Conservation (phyloP, 2,329 filamentous ascomycete species). For the Monosporascus sp. region DNA sequence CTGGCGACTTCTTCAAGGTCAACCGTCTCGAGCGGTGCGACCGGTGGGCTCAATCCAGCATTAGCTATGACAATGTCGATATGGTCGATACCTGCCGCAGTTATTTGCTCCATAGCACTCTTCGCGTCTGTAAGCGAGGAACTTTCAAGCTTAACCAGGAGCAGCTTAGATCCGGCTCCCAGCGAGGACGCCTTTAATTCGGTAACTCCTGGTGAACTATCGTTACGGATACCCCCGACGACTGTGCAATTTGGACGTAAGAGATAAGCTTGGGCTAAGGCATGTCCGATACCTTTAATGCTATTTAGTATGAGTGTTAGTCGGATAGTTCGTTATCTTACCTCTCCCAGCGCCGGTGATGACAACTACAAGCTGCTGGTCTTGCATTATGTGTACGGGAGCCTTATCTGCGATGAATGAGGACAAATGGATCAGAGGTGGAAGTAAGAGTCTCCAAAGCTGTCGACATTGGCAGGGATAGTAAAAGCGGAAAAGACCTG, state of each 20-base stretch:
- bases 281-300: slow-evolving; percentile 28
- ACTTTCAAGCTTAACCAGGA: slow-evolving; percentile 27
- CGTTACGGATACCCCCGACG: slow-evolving; percentile 32
- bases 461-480: too few species aligned
- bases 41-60: slow-evolving; percentile 22
- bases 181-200: slow-evolving; percentile 18
- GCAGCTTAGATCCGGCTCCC: slow-evolving; percentile 16
- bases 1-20: slow-evolving; percentile 18
- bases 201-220: slow-evolving; percentile 13
- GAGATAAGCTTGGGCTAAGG: slow-evolving; percentile 26
- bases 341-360: slow-evolving; percentile 8
- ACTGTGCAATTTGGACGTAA: slow-evolving; percentile 29
- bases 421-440: too few species aligned
- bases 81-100: slow-evolving; percentile 18
- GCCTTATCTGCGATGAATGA: neutral
- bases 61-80: slow-evolving; percentile 33
- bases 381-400: neutral
- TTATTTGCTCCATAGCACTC: slow-evolving; percentile 19
- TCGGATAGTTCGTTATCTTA: neutral
- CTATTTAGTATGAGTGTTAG: neutral
- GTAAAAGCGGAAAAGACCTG: too few species aligned
- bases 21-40: slow-evolving; percentile 23
- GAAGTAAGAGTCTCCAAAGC: too few species aligned
- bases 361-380: neutral
- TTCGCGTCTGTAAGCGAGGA: slow-evolving; percentile 18